Base-by-base conservation (phyloP, 2,329 filamentous ascomycete species). In the Bipolaris gigantea region DNA sequence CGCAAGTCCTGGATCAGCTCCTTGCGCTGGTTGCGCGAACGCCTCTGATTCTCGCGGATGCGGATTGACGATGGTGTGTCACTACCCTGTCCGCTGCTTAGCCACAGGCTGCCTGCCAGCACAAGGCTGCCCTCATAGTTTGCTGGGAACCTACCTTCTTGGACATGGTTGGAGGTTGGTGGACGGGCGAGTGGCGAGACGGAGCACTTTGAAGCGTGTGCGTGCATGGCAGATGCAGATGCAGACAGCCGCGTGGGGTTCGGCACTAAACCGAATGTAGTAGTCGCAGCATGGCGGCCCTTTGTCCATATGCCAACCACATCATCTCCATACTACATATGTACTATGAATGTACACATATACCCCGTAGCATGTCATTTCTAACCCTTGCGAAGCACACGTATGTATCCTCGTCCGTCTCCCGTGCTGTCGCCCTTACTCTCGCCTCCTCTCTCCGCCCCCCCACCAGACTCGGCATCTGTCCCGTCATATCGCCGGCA, bases 11-110 rank as follows among this genome's bases (percentile, higher is more conserved):
- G 77, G 45, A 90, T 75, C 65, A 90, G 89, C 67, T 89, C 87
- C 75, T 87, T 88, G 60, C 85, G 82, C 27, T 87, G 81, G 27
- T 85, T 86, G 35, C 89, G 84, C 11, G 86, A 89, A 56, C 88
- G 85, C 46, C 89, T 80, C 70, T 91, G 89, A 66, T 91, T 92
- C 62, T 91, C 86, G 57, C 88, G 83, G 60, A 90, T 85, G 57
- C 88, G 85, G 11, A 55, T 55, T 4, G 63, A 56, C 19, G 54
- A 53, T 25, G 59, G 52, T 6, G 55, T 56, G 33, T 81, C 79
- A 13, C 33, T 60, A n/a, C 54, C 50, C 59, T 62, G 33, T 13
- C 7, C 0, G 6, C 9, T 10, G 19, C 15, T 52, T 48, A 52
- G 50, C n/a, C 8, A 10, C 39, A 18, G 5, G 3, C 30, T 11